Evolutionary conservation across 441 rosid species (phyloP), one percentile per base, ranked within the genome.

Genomic region (Raphanus hybrid): DNA sequence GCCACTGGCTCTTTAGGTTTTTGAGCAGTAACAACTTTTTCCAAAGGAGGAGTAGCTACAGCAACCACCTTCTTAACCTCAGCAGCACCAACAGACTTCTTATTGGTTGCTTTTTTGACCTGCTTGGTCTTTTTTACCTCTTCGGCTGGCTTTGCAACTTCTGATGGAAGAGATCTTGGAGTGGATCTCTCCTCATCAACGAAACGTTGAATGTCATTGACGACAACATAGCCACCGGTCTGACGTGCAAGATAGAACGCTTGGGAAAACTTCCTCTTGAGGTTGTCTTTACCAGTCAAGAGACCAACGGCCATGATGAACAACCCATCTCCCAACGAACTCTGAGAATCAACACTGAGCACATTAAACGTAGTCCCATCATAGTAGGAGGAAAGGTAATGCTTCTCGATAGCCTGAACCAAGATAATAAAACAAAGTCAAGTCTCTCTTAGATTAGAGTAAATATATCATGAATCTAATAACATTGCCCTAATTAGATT

Each of bases 201-300:
- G 12, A 32, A 87, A 54, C 91, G 86, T 45, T 86, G 82, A 45
- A 89, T 71, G 80, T 89, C 93, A 58, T 83, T 89, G 64, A 81
- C 63, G 77, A 89, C 90, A 72, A 67, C 83, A 27, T 76, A 86
- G 43, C 5, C 0, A 0, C 3, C 8, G 1, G 5, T 1, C n/a
- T 54, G 58, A 64, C 75, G 85, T 12, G 37, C 90, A n/a, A 89
- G 77, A 75, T 84, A 86, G 71, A 89, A 88, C 35, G 83, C 70
- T 59, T 88, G 91, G 1, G 81, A 69, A 52, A 89, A 88, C 32
- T 76, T 86, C 84, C 82, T 86, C 73, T 69, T 68, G 16, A 39
- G 58, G 50, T 78, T 41, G 20, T 85, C 85, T 71, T 83, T 77
- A 37, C 82, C 88, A 11, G 75, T 83, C 70, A 85, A 66, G 67